Percentiles rank a stretch among this genome's conserved stretches.
These are phyloP conservation scores for Lactifluus rugatus DNA, from an alignment of 768 basidiomycete genomes.

Conservation along the genomic window DNA sequence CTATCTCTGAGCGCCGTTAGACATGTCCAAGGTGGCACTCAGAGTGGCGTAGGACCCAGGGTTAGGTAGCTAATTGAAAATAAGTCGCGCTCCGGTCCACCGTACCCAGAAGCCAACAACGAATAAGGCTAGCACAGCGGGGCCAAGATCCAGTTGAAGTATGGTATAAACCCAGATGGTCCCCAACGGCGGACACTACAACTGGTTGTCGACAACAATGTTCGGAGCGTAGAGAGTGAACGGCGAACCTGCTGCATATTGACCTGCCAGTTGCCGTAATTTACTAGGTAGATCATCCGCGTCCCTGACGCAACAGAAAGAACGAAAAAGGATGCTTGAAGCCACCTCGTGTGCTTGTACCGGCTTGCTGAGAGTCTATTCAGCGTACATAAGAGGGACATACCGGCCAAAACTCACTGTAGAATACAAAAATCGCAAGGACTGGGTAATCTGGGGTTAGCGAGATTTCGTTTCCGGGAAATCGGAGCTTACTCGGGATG, in stretches of 20 bases:
- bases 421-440: constrained; percentile 65
- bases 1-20: background rate
- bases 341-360: constrained; percentile 44
- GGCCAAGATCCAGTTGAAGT: constrained; percentile 56
- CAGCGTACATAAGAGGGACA: background rate
- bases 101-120: constrained; percentile 48
- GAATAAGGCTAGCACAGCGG: constrained; percentile 47
- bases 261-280: constrained; percentile 55
- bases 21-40: background rate
- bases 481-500: constrained; percentile 52
- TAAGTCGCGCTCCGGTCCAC: constrained; percentile 44
- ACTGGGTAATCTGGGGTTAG: constrained; percentile 34
- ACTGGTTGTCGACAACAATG: background rate
- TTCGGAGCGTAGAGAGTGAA: background rate
- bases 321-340: constrained; percentile 51
- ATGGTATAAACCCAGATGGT: constrained; percentile 73
- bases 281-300: constrained; percentile 62
- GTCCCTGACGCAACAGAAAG: constrained; percentile 48
- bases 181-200: constrained; percentile 64
- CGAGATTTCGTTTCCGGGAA: background rate
- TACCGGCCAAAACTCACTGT: constrained; percentile 39
- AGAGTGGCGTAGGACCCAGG: background rate
- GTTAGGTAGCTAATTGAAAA: constrained; percentile 11
- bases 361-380: constrained; percentile 43
- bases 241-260: constrained; percentile 63